Percentiles rank a stretch among this genome's conserved stretches.
Conservation (phyloP, 2,329 filamentous ascomycete genomes). For the Cladophialophora psammophila region DNA sequence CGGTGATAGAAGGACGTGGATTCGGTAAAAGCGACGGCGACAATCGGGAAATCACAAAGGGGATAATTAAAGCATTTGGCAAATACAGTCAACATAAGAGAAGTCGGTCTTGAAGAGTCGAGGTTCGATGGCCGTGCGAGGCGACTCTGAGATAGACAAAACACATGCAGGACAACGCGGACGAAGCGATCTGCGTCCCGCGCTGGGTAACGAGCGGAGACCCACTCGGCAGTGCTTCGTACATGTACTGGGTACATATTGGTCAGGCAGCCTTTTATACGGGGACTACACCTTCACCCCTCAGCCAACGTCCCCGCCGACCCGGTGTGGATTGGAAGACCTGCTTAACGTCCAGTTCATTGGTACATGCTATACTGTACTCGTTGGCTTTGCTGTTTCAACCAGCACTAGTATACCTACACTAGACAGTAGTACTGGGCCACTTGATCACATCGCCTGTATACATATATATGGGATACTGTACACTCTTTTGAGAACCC, state of each 20-base stretch:
- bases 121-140: constrained; percentile 6
- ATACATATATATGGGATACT: constrained; percentile 1
- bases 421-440: constrained; percentile 17
- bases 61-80: constrained; percentile 12
- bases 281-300: not conserved
- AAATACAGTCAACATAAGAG: not conserved
- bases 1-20: not conserved
- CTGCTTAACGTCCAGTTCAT: not conserved
- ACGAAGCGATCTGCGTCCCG: constrained; percentile 7
- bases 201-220: not conserved
- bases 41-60: not conserved
- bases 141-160: constrained; percentile 11
- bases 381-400: not conserved
- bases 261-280: not conserved
- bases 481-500: constrained; percentile 13
- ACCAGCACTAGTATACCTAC: not conserved
- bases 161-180: constrained; percentile 1
- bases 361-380: not conserved
- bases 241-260: not conserved
- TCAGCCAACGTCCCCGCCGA: no score
- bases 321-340: not conserved
- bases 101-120: not conserved
- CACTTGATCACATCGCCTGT: not conserved
- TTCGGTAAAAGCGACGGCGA: not conserved
- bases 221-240: constrained; percentile 4